These are phyloP conservation scores for Gossypium stocksii DNA, from an alignment of 345 rosid genomes.

Conservation along the genomic window DNA sequence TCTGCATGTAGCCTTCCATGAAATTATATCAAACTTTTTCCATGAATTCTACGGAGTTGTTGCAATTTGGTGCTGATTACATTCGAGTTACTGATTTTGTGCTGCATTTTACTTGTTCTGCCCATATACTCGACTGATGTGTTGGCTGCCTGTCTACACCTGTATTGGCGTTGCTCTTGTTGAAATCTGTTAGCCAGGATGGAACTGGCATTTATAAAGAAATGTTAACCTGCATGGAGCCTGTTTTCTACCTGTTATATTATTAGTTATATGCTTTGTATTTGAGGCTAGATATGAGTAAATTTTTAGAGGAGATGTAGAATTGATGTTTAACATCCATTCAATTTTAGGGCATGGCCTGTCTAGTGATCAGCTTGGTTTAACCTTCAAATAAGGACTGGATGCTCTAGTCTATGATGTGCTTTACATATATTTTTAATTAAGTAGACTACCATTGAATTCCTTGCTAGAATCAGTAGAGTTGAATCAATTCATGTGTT, in stretches of 20 bases:
- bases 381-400: background rate
- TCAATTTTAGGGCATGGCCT: background rate
- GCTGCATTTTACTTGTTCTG: background rate
- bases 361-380: background rate
- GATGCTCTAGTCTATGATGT: background rate
- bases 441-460: background rate
- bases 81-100: background rate
- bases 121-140: background rate
- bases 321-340: background rate
- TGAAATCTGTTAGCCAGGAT: background rate
- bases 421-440: background rate
- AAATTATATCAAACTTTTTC: background rate
- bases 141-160: background rate
- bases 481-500: background rate
- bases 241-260: background rate
- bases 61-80: background rate
- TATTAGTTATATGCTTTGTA: background rate
- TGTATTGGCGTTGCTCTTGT: background rate
- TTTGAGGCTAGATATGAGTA: background rate
- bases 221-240: background rate
- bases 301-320: background rate
- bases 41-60: slow-evolving; percentile 8
- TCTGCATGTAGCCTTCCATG: background rate
- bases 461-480: background rate
- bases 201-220: background rate